Base-by-base conservation (phyloP, 495 filamentous ascomycete genomes). In the Penicillium maclennaniae region DNA sequence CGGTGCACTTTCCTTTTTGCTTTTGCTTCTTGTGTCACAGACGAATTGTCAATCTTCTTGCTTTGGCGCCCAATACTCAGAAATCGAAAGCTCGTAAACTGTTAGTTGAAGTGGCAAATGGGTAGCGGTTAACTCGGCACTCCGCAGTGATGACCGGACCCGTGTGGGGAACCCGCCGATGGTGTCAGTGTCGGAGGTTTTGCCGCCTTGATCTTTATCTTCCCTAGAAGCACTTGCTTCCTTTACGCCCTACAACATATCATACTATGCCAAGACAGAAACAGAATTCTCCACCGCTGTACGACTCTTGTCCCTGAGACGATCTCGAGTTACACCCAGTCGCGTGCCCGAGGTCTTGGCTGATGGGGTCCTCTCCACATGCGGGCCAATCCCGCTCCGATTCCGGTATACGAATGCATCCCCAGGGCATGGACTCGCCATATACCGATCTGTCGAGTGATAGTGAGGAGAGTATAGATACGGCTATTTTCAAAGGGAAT, bases 61-160 rank as follows among this genome's bases (percentile, higher is more conserved):
- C 5, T 52, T 45, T 1, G 14, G 31, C 23, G 23, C 1, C 31
- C 31, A 4, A 34, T 31, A 34, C 15, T 5, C 10, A 14, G 3
- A 34, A 14, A 12, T 9, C 10, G 10, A 12, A 34, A 14, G 3
- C 31, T 1, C 14, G 10, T 34, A 14, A 14, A 14, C 31, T 14
- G 31, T 14, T 34, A 12, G 31, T 34, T 12, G 14, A 14, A 34
- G 10, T 14, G 9, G 31, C 31, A 34, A 34, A 31, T 34, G 9
- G 36, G 4, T 12, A 20, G 39, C 59, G 59, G 59, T 45, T 58
- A 58, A 52, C 26, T 58, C 55, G 59, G 59, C 59, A 62, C 25
- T 57, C 28, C 47, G 21, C 16, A 25, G 34, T 23, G 27, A 36
- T 51, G 42, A 39, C 28, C 25, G 14, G 44, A 43, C 40, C 47